Percentiles rank a stretch among this genome's conserved stretches.
These are phyloP conservation scores for Metarhizium guizhouense DNA, from an alignment of 2,329 filamentous ascomycete species.

Conservation along the genomic window DNA sequence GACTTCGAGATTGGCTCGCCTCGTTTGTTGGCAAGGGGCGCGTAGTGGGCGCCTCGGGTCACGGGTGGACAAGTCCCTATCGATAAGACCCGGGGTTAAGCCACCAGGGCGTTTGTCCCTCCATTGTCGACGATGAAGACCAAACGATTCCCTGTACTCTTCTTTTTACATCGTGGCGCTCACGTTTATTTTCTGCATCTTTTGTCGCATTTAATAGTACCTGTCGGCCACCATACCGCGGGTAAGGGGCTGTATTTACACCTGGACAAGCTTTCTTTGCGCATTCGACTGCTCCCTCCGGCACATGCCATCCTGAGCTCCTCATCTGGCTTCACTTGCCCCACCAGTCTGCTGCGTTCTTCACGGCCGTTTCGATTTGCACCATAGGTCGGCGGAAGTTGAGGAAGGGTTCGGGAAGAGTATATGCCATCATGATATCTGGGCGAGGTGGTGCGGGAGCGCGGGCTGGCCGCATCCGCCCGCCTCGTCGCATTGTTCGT, in stretches of 20 bases:
- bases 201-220: too few relatives aligned
- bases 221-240: too few relatives aligned
- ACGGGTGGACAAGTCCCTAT: not conserved
- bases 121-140: not conserved
- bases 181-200: not conserved
- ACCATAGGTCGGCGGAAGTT: not conserved
- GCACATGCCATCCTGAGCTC: not conserved
- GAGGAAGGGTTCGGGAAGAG: not conserved
- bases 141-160: not conserved
- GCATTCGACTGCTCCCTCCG: not conserved
- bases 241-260: too few relatives aligned
- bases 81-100: conserved; percentile 1
- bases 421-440: conserved; percentile 33
- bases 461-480: conserved; percentile 30
- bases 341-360: not conserved
- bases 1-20: not conserved
- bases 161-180: not conserved
- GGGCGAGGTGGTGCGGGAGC: conserved; percentile 35
- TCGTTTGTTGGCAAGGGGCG: not conserved
- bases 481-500: conserved; percentile 32
- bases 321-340: not conserved
- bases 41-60: not conserved
- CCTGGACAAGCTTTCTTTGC: too few relatives aligned
- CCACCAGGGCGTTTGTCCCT: not conserved
- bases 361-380: not conserved